Conservation (phyloP, 1,139 yeast genomes). For the Blastobotrys indianensis region DNA sequence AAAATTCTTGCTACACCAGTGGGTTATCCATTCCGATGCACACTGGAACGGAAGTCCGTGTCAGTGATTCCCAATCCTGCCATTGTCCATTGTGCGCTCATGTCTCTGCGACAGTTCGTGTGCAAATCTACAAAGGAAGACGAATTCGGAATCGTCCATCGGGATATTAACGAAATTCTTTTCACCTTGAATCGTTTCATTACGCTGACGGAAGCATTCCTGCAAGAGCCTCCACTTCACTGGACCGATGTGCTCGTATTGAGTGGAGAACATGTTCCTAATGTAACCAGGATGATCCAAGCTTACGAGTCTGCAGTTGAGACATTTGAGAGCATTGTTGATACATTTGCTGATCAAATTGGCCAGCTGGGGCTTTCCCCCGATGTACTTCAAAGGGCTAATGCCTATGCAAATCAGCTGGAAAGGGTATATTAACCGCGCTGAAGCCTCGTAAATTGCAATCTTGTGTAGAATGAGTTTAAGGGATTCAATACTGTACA, state of each 20-base stretch:
- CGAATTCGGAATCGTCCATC: constrained; percentile 36
- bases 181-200: constrained; percentile 27
- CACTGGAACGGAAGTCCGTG: constrained; percentile 28
- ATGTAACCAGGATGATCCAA: constrained; percentile 15
- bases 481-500: no score
- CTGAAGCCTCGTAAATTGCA: no score
- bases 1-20: constrained; percentile 17
- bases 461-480: no score
- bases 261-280: constrained; percentile 14
- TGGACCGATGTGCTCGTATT: constrained; percentile 31
- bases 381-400: constrained; percentile 5
- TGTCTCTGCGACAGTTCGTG: constrained; percentile 27
- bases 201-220: constrained; percentile 23
- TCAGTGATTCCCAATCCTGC: constrained; percentile 27
- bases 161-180: constrained; percentile 33
- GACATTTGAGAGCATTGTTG: constrained; percentile 28
- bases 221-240: constrained; percentile 31
- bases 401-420: neutral
- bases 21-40: constrained; percentile 27
- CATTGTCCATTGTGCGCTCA: constrained; percentile 26
- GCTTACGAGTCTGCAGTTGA: constrained; percentile 20
- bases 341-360: constrained; percentile 17
- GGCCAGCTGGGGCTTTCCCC: constrained; percentile 5
- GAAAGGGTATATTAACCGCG: neutral
- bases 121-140: constrained; percentile 34